Evolutionary conservation across 1,139 yeast species (phyloP).

Genomic region (Nadsonia commutata): DNA sequence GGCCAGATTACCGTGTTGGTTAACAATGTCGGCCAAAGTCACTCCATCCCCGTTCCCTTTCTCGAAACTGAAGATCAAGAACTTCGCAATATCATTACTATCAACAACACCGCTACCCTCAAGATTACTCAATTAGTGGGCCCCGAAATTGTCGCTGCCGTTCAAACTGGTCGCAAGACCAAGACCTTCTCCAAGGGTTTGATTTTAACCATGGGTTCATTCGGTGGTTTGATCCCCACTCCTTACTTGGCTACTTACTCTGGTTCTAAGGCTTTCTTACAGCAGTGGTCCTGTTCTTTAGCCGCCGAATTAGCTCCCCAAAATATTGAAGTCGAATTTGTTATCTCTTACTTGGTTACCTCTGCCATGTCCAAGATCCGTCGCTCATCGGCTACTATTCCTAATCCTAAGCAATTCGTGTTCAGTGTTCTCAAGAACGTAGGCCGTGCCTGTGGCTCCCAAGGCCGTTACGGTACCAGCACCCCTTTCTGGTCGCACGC

Average conservation of each 20-base stretch:
- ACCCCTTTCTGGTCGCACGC: constrained; percentile 97
- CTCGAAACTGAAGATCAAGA: constrained; percentile 63
- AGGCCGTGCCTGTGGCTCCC: constrained; percentile 87
- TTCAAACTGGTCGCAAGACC: constrained; percentile 20
- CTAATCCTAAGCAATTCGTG: constrained; percentile 73
- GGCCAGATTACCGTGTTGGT: constrained; percentile 48
- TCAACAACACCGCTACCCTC: constrained; percentile 76
- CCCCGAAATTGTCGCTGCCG: constrained; percentile 50
- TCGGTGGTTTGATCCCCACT: constrained; percentile 87
- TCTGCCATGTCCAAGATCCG: constrained; percentile 92
- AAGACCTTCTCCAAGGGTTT: constrained; percentile 35
- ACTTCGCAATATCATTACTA: constrained; percentile 61
- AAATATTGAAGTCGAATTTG: constrained; percentile 72
- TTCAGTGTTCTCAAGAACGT: constrained; percentile 45
- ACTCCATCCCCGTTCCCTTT: constrained; percentile 89
- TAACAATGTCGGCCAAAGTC: constrained; percentile 92
- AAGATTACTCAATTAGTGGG: constrained; percentile 64
- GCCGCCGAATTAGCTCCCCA: constrained; percentile 66
- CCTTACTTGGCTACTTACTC: constrained; percentile 88
- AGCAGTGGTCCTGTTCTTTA: constrained; percentile 79
- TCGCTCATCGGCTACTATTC: constrained; percentile 59
- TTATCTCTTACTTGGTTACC: constrained; percentile 82
- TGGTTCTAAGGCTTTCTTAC: constrained; percentile 91
- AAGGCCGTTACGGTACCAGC: constrained; percentile 68
- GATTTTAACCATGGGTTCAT: constrained; percentile 89